phyloP scores from a whole-genome alignment of 169 alveolate species.

The Theileria sp. region DNA sequence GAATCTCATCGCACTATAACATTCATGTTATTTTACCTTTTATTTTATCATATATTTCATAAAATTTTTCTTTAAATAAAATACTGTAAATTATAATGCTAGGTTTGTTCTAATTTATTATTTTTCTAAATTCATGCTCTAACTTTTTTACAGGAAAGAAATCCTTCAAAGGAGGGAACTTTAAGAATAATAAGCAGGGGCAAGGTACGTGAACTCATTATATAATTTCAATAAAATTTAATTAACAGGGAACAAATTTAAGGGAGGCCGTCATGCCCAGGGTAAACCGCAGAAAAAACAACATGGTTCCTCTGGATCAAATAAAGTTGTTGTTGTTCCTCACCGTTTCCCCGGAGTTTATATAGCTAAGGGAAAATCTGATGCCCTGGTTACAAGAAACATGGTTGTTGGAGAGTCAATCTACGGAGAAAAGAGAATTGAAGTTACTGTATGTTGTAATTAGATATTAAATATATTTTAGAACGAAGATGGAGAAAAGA shows the following conservation, averaged over 20 bases:
- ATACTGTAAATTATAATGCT: slow-evolving; percentile 30
- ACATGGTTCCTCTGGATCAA: slow-evolving; percentile 82
- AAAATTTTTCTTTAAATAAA: neutral
- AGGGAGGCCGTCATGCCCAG: slow-evolving; percentile 53
- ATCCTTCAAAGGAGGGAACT: slow-evolving; percentile 63
- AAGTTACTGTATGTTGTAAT: slow-evolving; percentile 75
- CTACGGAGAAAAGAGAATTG: slow-evolving; percentile 97
- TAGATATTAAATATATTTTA: neutral
- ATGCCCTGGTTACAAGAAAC: slow-evolving; percentile 94
- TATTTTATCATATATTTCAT: neutral
- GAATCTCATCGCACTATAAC: slow-evolving; percentile 18
- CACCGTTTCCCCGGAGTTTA: slow-evolving; percentile 96
- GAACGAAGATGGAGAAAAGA: slow-evolving; percentile 86
- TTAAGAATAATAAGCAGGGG: slow-evolving; percentile 31
- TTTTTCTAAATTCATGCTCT: neutral
- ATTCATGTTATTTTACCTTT: neutral
- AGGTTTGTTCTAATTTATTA: slow-evolving; percentile 26
- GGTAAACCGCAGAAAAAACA: slow-evolving; percentile 49
- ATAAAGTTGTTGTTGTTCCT: slow-evolving; percentile 91
- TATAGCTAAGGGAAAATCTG: slow-evolving; percentile 94
- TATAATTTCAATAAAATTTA: slow-evolving; percentile 1
- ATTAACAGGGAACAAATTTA: slow-evolving; percentile 50
- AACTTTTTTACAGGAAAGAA: slow-evolving; percentile 44
- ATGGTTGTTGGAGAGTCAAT: slow-evolving; percentile 97
- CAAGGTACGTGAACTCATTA: slow-evolving; percentile 19